Conservation (phyloP, 345 rosid genomes). For the Jatropha curcas region DNA sequence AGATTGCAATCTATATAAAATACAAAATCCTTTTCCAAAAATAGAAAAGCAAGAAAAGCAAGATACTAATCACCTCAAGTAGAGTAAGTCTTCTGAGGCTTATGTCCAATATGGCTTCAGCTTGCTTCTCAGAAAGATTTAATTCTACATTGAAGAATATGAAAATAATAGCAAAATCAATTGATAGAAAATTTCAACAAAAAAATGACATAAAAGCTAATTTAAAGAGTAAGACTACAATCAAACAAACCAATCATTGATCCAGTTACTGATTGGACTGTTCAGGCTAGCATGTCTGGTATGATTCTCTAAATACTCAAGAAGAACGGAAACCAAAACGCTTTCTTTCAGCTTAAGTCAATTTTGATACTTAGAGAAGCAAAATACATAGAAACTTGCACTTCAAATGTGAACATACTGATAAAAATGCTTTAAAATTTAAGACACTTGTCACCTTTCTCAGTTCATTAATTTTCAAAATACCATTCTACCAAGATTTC, state of each 20-base stretch:
- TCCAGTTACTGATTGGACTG: too few species aligned
- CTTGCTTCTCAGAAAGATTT: conserved; percentile 82
- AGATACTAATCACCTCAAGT: conserved; percentile 62
- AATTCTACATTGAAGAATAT: conserved; percentile 46
- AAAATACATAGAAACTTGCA: not conserved
- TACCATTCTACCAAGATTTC: not conserved
- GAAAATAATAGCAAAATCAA: conserved; percentile 2
- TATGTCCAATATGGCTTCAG: conserved; percentile 85
- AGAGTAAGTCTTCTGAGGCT: conserved; percentile 72
- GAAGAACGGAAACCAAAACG: too few species aligned
- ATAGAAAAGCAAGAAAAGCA: not conserved
- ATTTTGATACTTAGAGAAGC: not conserved
- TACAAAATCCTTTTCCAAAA: conserved; percentile 11
- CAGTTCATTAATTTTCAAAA: not conserved
- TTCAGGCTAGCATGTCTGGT: too few species aligned
- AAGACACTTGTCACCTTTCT: not conserved
- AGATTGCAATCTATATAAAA: not conserved
- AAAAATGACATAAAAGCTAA: not conserved
- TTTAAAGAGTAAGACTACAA: not conserved
- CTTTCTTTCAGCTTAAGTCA: too few species aligned
- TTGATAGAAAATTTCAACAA: not conserved
- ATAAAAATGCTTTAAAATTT: not conserved
- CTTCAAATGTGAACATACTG: too few species aligned
- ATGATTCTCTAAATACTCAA: too few species aligned
- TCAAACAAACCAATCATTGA: not conserved